Evolutionary conservation across 495 filamentous ascomycete genomes (phyloP).

Genomic region (Parmelia sp.): DNA sequence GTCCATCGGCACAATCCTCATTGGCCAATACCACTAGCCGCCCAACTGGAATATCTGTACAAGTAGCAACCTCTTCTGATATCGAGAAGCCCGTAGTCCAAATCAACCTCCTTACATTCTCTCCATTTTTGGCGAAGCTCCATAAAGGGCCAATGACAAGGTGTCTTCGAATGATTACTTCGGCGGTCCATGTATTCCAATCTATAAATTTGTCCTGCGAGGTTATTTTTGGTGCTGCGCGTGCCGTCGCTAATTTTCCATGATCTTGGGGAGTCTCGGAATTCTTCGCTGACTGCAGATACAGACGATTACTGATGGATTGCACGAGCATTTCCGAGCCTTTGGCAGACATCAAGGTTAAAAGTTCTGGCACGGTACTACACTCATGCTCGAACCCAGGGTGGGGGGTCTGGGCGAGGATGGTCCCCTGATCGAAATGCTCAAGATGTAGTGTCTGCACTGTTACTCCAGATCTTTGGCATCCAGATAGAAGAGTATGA

Average conservation of each 20-base stretch:
- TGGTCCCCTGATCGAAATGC: conserved; percentile 68
- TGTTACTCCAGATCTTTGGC: conserved; percentile 58
- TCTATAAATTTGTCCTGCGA: conserved; percentile 48
- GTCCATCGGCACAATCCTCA: background rate
- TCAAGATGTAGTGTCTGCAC: conserved; percentile 76
- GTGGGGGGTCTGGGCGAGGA: conserved; percentile 60
- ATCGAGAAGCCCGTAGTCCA: conserved; percentile 25
- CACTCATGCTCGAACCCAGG: conserved; percentile 46
- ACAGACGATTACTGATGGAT: conserved; percentile 51
- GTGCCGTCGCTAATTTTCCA: conserved; percentile 18
- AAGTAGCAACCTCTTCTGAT: background rate
- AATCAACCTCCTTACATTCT: conserved; percentile 18
- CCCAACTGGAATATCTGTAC: conserved; percentile 8
- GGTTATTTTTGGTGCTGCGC: conserved; percentile 48
- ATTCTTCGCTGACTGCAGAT: conserved; percentile 37
- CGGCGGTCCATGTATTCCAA: conserved; percentile 45
- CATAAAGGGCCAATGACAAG: conserved; percentile 51
- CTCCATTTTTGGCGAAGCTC: conserved; percentile 34
- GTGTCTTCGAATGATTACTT: conserved; percentile 43
- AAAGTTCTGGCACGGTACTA: conserved; percentile 40
- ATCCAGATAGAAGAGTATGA: conserved; percentile 60
- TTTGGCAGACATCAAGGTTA: conserved; percentile 36
- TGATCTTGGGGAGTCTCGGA: background rate
- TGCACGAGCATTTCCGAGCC: conserved; percentile 58
- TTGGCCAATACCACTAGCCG: conserved; percentile 19